phyloP scores from a whole-genome alignment of 345 rosid genomes.

The Linum tenue region DNA sequence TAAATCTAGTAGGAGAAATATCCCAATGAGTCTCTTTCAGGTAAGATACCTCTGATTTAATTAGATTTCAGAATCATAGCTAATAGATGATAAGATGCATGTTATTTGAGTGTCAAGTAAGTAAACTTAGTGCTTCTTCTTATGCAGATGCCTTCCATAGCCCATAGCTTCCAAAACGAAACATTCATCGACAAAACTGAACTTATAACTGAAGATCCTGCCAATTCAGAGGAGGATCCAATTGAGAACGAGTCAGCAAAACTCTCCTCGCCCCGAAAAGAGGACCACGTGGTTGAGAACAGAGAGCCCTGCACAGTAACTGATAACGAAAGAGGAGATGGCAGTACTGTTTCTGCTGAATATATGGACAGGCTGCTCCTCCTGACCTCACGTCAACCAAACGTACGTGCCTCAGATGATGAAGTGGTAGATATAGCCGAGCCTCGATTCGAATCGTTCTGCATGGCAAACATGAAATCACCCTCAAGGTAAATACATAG shows the following conservation, averaged over 20 bases:
- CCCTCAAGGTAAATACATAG: conserved; percentile 12
- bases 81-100: background rate
- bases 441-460: conserved; percentile 82
- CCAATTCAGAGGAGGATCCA: conserved; percentile 24
- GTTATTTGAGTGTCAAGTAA: background rate
- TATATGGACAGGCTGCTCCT: conserved; percentile 33
- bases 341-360: conserved; percentile 22
- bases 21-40: conserved; percentile 61
- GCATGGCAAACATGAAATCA: conserved; percentile 36
- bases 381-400: conserved; percentile 44
- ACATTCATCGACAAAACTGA: conserved; percentile 15
- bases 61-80: no score
- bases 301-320: background rate
- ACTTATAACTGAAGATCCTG: conserved; percentile 19
- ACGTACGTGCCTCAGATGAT: conserved; percentile 39
- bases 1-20: conserved; percentile 51
- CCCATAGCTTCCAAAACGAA: conserved; percentile 22
- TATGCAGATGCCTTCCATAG: conserved; percentile 31
- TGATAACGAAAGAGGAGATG: background rate
- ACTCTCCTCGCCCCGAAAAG: conserved; percentile 17
- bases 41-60: conserved; percentile 19
- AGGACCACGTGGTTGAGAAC: conserved; percentile 11
- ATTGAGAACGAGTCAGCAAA: conserved; percentile 6
- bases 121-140: background rate
- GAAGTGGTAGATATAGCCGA: conserved; percentile 76